Evolutionary conservation across 2,329 filamentous ascomycete species (phyloP), one percentile per base, ranked within the genome.

Genomic region (Dactylellina drechsleri): DNA sequence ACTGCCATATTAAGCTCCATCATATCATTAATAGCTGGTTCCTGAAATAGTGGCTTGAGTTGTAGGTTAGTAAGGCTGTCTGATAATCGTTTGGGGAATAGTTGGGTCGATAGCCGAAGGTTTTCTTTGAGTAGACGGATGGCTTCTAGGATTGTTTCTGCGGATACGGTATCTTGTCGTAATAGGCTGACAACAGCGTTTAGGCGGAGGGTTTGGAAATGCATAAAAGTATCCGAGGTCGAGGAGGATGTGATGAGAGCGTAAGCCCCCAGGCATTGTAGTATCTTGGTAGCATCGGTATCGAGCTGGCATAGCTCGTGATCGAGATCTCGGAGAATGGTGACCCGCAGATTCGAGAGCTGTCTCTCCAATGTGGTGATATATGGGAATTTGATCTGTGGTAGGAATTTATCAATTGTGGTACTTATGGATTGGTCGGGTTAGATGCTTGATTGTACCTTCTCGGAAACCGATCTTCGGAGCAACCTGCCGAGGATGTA

Each of bases 231-330:
- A 79, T 90, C 88, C 47, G 85, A 85, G 0, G 87, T 85, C 0
- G 87, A 86, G 4, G 87, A 87, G 76, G 85, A 89, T 1, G 87
- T 88, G 8, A 86, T 84, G 36, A 91, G 82, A 64, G 87, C 87
- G 79, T 87, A 90, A 1, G 88, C 88, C 54, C 86, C 86, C 80
- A 90, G 83, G 16, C 85, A 84, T 75, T 89, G 85, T 2, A 88
- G 82, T n/a, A 89, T 75, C 53, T 58, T 64, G 16, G 13, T 36
- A 5, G 83, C 49, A 79, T 81, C 15, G 82, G 81, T 8, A 80
- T 80, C 2, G 80, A 80, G 3, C 81, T 80, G 23, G 79, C 81
- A 5, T 80, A 79, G 20, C 82, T 82, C 5, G 82, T 84, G 84
- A 77, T 89, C 85, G 57, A 90, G 86, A 52, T 85, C 84, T 53